Evolutionary conservation across 75 land plant genomes (phyloP).

Genomic region (Chamaecyparis obtusa): DNA sequence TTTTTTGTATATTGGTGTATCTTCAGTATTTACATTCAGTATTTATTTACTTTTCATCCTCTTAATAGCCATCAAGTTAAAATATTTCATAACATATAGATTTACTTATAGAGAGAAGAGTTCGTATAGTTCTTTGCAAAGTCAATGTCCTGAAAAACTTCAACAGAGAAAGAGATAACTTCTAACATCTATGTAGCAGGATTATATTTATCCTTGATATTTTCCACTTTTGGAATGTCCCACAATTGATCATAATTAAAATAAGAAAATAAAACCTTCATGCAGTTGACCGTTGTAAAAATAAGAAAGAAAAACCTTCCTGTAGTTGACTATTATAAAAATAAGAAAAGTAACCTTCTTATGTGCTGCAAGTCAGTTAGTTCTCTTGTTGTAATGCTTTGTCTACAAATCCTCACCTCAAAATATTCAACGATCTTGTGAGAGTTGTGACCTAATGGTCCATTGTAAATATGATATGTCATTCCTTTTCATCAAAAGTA

Average conservation of each 20-base stretch:
- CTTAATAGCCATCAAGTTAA: no score
- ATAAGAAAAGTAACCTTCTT: neutral
- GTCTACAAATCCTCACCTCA: slow-evolving; percentile 43
- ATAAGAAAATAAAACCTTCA: no score
- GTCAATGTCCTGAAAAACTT: slow-evolving; percentile 51
- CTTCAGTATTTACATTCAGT: neutral
- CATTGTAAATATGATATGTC: slow-evolving; percentile 75
- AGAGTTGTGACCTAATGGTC: slow-evolving; percentile 70
- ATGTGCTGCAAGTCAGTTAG: neutral
- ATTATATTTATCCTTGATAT: slow-evolving; percentile 69
- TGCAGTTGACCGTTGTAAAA: no score
- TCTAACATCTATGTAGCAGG: slow-evolving; percentile 96
- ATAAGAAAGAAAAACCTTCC: no score
- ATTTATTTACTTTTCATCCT: neutral
- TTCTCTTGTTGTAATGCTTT: neutral
- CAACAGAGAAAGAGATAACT: slow-evolving; percentile 59
- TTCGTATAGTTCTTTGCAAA: slow-evolving; percentile 66
- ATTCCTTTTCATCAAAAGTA: slow-evolving; percentile 82
- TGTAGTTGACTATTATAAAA: slow-evolving; percentile 14
- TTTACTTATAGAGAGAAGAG: slow-evolving; percentile 60
- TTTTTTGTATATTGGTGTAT: neutral
- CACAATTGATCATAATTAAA: no score
- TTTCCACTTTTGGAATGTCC: slow-evolving; percentile 65
- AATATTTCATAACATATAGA: neutral
- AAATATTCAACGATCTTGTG: slow-evolving; percentile 69